These are phyloP conservation scores for Fusarium tjaetaba DNA, from an alignment of 2,329 filamentous ascomycete genomes.

Conservation along the genomic window DNA sequence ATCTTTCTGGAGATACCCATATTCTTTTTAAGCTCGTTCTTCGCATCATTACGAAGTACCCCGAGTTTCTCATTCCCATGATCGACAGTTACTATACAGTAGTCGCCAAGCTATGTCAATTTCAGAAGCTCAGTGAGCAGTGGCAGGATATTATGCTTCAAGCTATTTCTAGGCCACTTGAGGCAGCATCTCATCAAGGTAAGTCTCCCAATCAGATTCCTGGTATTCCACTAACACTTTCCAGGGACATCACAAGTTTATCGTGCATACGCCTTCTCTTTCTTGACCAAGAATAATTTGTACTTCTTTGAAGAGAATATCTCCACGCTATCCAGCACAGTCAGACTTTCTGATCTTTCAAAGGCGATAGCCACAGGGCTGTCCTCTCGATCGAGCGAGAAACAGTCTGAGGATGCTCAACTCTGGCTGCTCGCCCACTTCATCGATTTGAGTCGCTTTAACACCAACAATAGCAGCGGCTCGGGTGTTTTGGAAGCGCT, in stretches of 20 bases:
- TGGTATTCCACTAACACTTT: slow-evolving; percentile 4
- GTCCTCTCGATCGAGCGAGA: slow-evolving; percentile 35
- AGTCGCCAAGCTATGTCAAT: slow-evolving; percentile 51
- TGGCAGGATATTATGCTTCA: slow-evolving; percentile 40
- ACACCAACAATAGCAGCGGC: slow-evolving; percentile 48
- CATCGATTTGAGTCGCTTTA: slow-evolving; percentile 63
- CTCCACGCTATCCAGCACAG: slow-evolving; percentile 46
- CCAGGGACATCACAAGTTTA: slow-evolving; percentile 25
- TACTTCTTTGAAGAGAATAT: slow-evolving; percentile 55
- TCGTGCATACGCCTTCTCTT: slow-evolving; percentile 41
- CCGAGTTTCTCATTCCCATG: slow-evolving; percentile 38
- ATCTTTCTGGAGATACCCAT: slow-evolving; percentile 37
- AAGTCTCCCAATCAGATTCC: neutral
- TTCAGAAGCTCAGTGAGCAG: slow-evolving; percentile 24
- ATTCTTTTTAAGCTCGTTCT: slow-evolving; percentile 51
- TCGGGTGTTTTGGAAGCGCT: slow-evolving; percentile 61
- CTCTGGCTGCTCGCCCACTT: slow-evolving; percentile 76
- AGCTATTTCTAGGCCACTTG: slow-evolving; percentile 47
- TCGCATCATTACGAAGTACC: slow-evolving; percentile 39
- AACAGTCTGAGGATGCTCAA: slow-evolving; percentile 54
- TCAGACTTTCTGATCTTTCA: slow-evolving; percentile 56
- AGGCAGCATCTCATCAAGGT: slow-evolving; percentile 30
- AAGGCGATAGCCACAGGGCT: slow-evolving; percentile 53
- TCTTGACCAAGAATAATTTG: slow-evolving; percentile 46
- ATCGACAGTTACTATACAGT: slow-evolving; percentile 53